These are phyloP conservation scores for Aspergillus terreus DNA, from an alignment of 2,329 filamentous ascomycete species.

Conservation along the genomic window DNA sequence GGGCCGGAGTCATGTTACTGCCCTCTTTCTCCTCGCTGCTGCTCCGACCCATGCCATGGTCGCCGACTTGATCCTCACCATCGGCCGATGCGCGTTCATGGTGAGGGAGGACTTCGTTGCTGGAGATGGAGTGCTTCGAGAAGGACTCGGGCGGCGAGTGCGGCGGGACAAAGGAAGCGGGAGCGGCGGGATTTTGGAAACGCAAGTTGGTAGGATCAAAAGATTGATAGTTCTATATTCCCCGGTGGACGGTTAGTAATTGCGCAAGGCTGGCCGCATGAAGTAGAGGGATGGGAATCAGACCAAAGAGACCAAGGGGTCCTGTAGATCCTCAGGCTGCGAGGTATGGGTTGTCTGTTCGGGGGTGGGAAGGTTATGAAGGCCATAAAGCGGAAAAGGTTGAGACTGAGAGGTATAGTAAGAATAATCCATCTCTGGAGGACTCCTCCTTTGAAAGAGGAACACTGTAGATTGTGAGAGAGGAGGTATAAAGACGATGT, in stretches of 20 bases:
- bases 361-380: slow-evolving; percentile 44
- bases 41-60: slow-evolving; percentile 36
- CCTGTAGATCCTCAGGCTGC: slow-evolving; percentile 45
- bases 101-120: slow-evolving; percentile 22
- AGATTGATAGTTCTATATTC: slow-evolving; percentile 28
- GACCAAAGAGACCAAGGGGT: slow-evolving; percentile 34
- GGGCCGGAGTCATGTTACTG: slow-evolving; percentile 46
- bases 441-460: neutral
- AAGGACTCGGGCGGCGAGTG: slow-evolving; percentile 36
- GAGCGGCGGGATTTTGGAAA: slow-evolving; percentile 25
- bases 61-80: slow-evolving; percentile 22
- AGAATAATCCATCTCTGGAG: slow-evolving; percentile 52
- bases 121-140: slow-evolving; percentile 30
- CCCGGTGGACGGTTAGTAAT: slow-evolving; percentile 9
- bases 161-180: slow-evolving; percentile 28
- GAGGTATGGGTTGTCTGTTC: slow-evolving; percentile 37
- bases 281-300: neutral
- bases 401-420: slow-evolving; percentile 47
- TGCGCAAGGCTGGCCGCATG: neutral
- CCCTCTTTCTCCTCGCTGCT: slow-evolving; percentile 54
- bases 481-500: neutral
- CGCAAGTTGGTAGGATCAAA: slow-evolving; percentile 38
- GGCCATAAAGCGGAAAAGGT: slow-evolving; percentile 49
- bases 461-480: neutral
- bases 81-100: slow-evolving; percentile 27